phyloP scores from a whole-genome alignment of 176 grass and related monocot genomes.

The Sorghum bicolor region Sorghum_bicolor_NCBIv3 NC_012876.2:62458001-62458500 shows the following conservation, averaged over 20 bases:
- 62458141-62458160: neutral
- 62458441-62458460: slow-evolving; percentile 63
- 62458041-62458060: slow-evolving; percentile 63
- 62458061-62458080: slow-evolving; percentile 48
- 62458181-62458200: slow-evolving; percentile 36
- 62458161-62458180: neutral
- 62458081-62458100: slow-evolving; percentile 47
- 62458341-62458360: no score
- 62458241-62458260: slow-evolving; percentile 46
- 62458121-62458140: neutral
- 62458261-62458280: slow-evolving; percentile 53
- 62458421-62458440: slow-evolving; percentile 68
- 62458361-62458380: neutral
- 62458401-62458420: slow-evolving; percentile 29
- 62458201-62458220: slow-evolving; percentile 55
- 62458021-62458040: slow-evolving; percentile 61
- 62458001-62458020: slow-evolving; percentile 56
- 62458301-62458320: neutral
- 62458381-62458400: slow-evolving; percentile 60
- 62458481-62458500: slow-evolving; percentile 52
- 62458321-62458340: neutral
- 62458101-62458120: slow-evolving; percentile 36
- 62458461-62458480: slow-evolving; percentile 70
- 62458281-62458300: slow-evolving; percentile 78
- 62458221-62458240: slow-evolving; percentile 45